Base-by-base conservation (phyloP, 495 filamentous ascomycete species). In the Aspergillus panamensis region DNA sequence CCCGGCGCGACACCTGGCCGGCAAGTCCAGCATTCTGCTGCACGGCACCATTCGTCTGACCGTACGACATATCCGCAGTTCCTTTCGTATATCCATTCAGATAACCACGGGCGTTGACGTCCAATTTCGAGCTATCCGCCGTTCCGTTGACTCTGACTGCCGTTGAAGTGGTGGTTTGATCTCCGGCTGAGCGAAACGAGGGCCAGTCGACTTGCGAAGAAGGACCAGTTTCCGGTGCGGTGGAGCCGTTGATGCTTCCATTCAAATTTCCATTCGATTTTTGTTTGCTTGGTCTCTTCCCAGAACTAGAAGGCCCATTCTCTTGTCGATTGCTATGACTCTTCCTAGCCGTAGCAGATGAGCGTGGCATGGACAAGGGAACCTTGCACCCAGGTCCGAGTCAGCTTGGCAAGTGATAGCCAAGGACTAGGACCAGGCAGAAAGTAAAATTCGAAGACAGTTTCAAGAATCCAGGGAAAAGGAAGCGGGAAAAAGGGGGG, bases 271-370 rank as follows among this genome's bases (percentile, higher is more conserved):
- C 77, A 72, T 81, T 84, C 58, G 82, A 87, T 65, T 82, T 84
- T 70, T 87, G 84, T 75, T 82, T 84, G 60, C 75, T 75, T 59
- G 94, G 80, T 77, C 89, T 87, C 85, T 91, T 93, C 62, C 88
- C 89, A 53, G 91, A 87, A 63, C 84, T 84, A 77, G 88, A 88
- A 64, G 90, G 76, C 64, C 92, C 91, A 87, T 88, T 91, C 75
- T 96, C 91, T 73, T 93, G 86, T 67, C 88, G 84, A 69, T 84
- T 90, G 80, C 88, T 89, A 65, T 75, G 73, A 70, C 71, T 74
- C 71, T 77, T 78, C 70, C 75, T 75, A 71, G 73, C 70, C 81
- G 87, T 87, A 75, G 83, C 75, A 74, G 83, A 80, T 78, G 84
- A 82, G 75, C 84, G 86, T 86, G 87, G 85, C 89, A 91, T 91